phyloP scores from a whole-genome alignment of 352 stramenopile genomes.

The Aphanomyces cochlioides region DNA sequence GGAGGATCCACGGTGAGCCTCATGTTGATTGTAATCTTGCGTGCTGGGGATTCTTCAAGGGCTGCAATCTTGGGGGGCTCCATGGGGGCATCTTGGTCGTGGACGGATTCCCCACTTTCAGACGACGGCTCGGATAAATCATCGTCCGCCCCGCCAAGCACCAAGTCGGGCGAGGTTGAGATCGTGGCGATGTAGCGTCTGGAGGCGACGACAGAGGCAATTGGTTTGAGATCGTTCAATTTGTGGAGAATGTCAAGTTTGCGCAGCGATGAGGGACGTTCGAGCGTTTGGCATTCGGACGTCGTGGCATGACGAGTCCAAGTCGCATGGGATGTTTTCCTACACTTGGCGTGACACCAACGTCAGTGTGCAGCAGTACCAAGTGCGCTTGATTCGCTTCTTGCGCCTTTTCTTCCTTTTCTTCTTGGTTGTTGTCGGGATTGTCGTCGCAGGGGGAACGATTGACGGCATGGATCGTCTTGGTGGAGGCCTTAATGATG shows the following conservation, averaged over 20 bases:
- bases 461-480: constrained; percentile 3
- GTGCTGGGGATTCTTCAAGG: no score
- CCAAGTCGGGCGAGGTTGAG: no score
- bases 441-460: not conserved
- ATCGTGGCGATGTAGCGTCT: not conserved
- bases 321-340: constrained; percentile 25
- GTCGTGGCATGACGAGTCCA: not conserved
- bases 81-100: no score
- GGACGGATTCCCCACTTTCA: no score
- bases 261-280: not conserved
- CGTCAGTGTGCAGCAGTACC: not conserved
- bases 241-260: not conserved
- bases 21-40: constrained; percentile 1
- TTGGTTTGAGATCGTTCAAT: not conserved
- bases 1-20: not conserved
- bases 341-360: not conserved
- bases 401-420: constrained; percentile 11
- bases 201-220: not conserved
- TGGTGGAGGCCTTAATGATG: not conserved
- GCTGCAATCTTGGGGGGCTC: no score
- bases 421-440: not conserved
- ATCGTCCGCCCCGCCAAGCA: no score
- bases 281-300: not conserved
- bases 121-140: no score
- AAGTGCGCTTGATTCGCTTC: constrained; percentile 14